A percentile compares a stretch with the other conserved stretches of the same genome.
phyloP scores from a whole-genome alignment of 345 rosid species.

The Jatropha curcas region DNA sequence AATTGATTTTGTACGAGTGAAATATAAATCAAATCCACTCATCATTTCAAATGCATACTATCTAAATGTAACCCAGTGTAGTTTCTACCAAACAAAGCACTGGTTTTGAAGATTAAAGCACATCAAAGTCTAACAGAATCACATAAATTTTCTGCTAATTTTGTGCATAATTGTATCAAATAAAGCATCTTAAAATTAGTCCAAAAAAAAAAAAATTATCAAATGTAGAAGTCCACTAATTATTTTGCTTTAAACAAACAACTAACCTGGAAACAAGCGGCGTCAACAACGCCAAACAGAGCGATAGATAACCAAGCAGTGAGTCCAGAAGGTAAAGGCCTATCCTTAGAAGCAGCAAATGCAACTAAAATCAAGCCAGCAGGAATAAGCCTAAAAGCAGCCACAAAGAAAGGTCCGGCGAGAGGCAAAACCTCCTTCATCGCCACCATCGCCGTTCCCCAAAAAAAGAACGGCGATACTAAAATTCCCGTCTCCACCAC shows the following conservation, averaged over 20 bases:
- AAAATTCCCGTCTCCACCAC: conserved; percentile 36
- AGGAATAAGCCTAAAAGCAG: conserved; percentile 84
- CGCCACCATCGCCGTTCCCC: conserved; percentile 99
- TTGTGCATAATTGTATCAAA: neutral
- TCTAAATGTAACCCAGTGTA: too few relatives aligned
- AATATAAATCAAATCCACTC: too few relatives aligned
- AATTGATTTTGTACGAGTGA: too few relatives aligned
- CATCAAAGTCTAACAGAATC: neutral
- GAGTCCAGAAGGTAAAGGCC: conserved; percentile 67
- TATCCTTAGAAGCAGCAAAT: conserved; percentile 62
- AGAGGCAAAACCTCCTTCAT: conserved; percentile 93
- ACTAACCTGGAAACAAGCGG: conserved; percentile 76
- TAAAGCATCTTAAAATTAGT: too few relatives aligned
- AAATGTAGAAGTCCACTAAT: too few relatives aligned
- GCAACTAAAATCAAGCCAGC: conserved; percentile 73
- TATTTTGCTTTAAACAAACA: too few relatives aligned
- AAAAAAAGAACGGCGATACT: conserved; percentile 92
- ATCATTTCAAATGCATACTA: too few relatives aligned
- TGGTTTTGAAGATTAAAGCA: neutral
- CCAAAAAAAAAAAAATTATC: too few relatives aligned
- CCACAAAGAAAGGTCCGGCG: conserved; percentile 81
- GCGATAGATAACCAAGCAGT: conserved; percentile 82
- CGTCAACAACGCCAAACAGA: conserved; percentile 82
- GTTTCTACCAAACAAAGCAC: neutral
- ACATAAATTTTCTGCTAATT: neutral